phyloP scores from a whole-genome alignment of 176 grass and related monocot species.

The Areca catechu region DNA sequence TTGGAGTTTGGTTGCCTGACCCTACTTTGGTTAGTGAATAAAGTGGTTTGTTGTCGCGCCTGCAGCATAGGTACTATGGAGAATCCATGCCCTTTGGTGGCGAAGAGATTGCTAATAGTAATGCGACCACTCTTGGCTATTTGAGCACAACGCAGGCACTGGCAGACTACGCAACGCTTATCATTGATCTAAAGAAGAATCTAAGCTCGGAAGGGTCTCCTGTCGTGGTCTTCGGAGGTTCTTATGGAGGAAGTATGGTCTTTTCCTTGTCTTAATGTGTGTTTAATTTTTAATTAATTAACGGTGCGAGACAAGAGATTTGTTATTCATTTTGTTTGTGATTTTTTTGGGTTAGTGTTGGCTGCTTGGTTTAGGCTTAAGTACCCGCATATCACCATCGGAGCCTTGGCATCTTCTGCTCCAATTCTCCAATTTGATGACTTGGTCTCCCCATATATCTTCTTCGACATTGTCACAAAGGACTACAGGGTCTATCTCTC shows the following conservation, averaged over 20 bases:
- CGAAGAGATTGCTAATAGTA: conserved; percentile 16
- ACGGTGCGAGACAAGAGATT: too few species aligned
- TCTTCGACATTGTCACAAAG: conserved; percentile 24
- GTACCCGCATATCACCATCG: conserved; percentile 52
- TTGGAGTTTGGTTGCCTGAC: too few species aligned
- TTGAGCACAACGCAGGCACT: conserved; percentile 46
- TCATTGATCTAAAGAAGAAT: conserved; percentile 49
- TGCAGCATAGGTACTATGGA: conserved; percentile 62
- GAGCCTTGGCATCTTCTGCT: conserved; percentile 47
- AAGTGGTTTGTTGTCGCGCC: too few species aligned
- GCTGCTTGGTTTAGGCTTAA: conserved; percentile 54
- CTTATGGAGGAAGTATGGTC: conserved; percentile 50
- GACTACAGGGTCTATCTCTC: conserved; percentile 30
- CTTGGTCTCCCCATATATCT: conserved; percentile 29
- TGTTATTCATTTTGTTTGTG: background rate
- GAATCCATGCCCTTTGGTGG: conserved; percentile 39
- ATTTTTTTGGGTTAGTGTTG: conserved; percentile 19
- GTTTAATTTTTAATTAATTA: too few species aligned
- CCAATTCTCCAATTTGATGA: conserved; percentile 37
- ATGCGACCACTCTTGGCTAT: conserved; percentile 34
- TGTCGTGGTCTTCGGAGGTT: conserved; percentile 42
- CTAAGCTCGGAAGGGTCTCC: conserved; percentile 23
- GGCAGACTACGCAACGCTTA: conserved; percentile 39
- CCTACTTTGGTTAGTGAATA: too few species aligned
- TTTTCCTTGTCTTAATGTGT: background rate